Percentiles rank a stretch among this genome's conserved stretches.
Conservation (phyloP, 2,329 filamentous ascomycete species). For the Fusarium sp. region DNA sequence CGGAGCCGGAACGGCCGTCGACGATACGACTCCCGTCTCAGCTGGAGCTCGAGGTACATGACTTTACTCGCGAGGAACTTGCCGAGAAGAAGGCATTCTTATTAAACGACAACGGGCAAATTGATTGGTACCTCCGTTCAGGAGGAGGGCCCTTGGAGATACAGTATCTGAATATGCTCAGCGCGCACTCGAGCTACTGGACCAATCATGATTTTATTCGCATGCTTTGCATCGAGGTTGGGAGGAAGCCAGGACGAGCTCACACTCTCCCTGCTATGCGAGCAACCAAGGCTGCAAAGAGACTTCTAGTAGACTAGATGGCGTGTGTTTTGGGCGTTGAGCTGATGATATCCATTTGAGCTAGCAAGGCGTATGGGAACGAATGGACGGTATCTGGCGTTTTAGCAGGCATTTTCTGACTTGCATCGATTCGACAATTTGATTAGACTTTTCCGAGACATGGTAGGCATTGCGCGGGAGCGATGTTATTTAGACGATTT, state of each 20-base stretch:
- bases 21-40: constrained; percentile 67
- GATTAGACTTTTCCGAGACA: constrained; percentile 8
- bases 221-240: constrained; percentile 89
- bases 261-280: constrained; percentile 68
- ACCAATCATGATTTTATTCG: constrained; percentile 86
- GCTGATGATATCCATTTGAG: constrained; percentile 8
- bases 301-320: constrained; percentile 43
- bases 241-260: constrained; percentile 74
- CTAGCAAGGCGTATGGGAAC: constrained; percentile 11
- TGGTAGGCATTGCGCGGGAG: constrained; percentile 8
- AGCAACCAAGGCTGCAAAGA: constrained; percentile 65
- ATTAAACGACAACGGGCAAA: constrained; percentile 95
- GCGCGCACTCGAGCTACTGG: constrained; percentile 97
- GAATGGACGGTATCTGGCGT: constrained; percentile 4
- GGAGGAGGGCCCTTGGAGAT: constrained; percentile 90
- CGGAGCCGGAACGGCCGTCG: constrained; percentile 51
- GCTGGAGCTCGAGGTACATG: constrained; percentile 94
- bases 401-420: not conserved
- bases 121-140: constrained; percentile 88
- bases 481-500: not conserved
- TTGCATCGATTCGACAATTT: not conserved
- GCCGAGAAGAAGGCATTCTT: constrained; percentile 88
- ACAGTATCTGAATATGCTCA: constrained; percentile 96
- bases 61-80: constrained; percentile 91
- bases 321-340: not conserved